Evolutionary conservation across 129 eudicot species (phyloP), one percentile per base, ranked within the genome.

Genomic region (Flaveria bidentis): DNA sequence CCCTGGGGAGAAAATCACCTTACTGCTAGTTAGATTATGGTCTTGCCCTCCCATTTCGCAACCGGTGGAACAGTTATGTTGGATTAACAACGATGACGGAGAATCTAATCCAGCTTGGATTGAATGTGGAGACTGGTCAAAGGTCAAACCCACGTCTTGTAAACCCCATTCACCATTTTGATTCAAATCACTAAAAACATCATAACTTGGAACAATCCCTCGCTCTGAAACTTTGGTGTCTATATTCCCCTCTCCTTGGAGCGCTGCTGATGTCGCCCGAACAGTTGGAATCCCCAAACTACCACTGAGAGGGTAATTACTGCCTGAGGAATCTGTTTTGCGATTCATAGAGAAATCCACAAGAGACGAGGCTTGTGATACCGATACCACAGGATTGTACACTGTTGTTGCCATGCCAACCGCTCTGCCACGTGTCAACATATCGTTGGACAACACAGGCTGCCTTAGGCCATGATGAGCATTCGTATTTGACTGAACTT

Each of bases 321-420:
- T 78, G 26, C 74, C 80, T 17, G 85, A 50, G 14, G 92, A 78
- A 36, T 87, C 87, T 0, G 82, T 58, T 45, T 76, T 87, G 16
- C 81, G 92, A 69, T 69, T 88, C 74, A 83, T 70, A 5, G 97
- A 86, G 74, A 84, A 89, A 76, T 95, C 94, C 18, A 88, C 93
- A 23, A 83, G 52, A 12, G 92, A 67, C 52, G 90, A 77, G 44
- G 87, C 51, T 69, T 86, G 96, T n/a, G 96, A 85, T 36, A 74
- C 84, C 75, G 69, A 63, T 7, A 74, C 84, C 79, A 76, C 86
- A 6, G 91, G 82, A 70, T 70, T 76, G 70, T 93, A 87, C 10
- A 71, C 69, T 7, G 80, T 17, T 58, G 75, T 23, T 2, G 79
- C 50, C 64, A 80, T 30, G 83, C 73, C 79, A 73, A 73, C 83